Evolutionary conservation across 768 basidiomycete genomes (phyloP).

Genomic region (Lactarius quietus): DNA sequence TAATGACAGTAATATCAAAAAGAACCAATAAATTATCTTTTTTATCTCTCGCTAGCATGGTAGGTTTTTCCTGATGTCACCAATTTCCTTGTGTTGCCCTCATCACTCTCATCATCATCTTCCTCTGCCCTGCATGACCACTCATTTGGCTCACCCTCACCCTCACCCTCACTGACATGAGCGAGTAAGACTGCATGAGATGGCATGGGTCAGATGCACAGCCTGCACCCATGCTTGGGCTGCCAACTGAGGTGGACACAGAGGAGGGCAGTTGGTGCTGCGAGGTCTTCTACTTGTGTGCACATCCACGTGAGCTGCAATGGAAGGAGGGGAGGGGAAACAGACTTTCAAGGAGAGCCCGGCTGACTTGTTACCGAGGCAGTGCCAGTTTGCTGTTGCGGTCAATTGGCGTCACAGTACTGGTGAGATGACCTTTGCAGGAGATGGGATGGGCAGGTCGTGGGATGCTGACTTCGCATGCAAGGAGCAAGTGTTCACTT

Average conservation of each 20-base stretch:
- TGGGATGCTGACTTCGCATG: conserved; percentile 97
- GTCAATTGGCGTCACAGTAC: neutral
- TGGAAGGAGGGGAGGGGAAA: too few relatives aligned
- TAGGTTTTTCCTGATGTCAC: too few relatives aligned
- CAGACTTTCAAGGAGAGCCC: conserved; percentile 25
- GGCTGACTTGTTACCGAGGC: conserved; percentile 2
- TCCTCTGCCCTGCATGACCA: too few relatives aligned
- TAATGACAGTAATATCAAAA: too few relatives aligned
- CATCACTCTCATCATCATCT: too few relatives aligned
- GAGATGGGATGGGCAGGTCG: conserved; percentile 18
- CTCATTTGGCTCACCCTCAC: too few relatives aligned
- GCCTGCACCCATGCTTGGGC: neutral
- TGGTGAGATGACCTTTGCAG: conserved; percentile 12
- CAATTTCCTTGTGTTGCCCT: too few relatives aligned
- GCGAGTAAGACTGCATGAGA: conserved; percentile 23
- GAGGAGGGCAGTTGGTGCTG: conserved; percentile 27
- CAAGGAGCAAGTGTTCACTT: conserved; percentile 94
- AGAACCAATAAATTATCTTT: too few relatives aligned
- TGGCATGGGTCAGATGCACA: conserved; percentile 23
- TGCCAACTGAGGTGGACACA: neutral
- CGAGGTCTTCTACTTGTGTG: conserved; percentile 16
- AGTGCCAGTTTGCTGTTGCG: conserved; percentile 14
- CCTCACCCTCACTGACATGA: too few relatives aligned
- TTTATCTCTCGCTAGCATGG: too few relatives aligned
- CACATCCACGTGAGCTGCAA: neutral